Evolutionary conservation across 2,329 filamentous ascomycete species (phyloP).

Genomic region (Diaporthe sp.): DNA sequence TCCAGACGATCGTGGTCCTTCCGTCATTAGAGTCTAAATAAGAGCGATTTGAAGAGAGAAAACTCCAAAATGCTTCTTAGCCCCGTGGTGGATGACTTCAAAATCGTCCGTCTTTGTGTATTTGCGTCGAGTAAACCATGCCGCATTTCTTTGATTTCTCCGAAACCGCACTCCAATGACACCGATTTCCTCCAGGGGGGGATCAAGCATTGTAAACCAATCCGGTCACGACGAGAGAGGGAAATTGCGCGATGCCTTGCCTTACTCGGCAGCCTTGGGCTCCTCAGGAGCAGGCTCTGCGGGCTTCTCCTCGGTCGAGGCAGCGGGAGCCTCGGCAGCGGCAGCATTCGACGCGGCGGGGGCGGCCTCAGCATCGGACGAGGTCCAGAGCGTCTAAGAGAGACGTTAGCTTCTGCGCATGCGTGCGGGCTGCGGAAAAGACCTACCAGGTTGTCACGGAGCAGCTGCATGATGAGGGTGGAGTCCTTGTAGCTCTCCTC

Average conservation of each 20-base stretch:
- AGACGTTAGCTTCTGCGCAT: conserved; percentile 47
- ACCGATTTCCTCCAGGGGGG: conserved; percentile 65
- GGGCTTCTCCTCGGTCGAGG: conserved; percentile 67
- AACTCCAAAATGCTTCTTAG: conserved; percentile 61
- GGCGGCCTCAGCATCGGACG: conserved; percentile 92
- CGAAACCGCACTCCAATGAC: conserved; percentile 73
- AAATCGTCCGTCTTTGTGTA: conserved; percentile 55
- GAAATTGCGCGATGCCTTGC: conserved; percentile 46
- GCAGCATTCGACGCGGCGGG: conserved; percentile 59
- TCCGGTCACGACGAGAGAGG: conserved; percentile 55
- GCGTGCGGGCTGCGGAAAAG: background rate
- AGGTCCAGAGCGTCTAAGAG: conserved; percentile 95
- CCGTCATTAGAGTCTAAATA: conserved; percentile 67
- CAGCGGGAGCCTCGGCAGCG: conserved; percentile 60
- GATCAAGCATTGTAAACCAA: conserved; percentile 58
- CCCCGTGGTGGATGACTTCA: conserved; percentile 54
- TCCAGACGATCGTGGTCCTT: conserved; percentile 62
- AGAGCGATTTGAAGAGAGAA: conserved; percentile 57
- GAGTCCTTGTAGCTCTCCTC: conserved; percentile 99
- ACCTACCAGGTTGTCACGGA: conserved; percentile 93
- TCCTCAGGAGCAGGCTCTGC: conserved; percentile 70
- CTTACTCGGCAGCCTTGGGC: conserved; percentile 76
- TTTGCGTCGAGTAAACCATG: conserved; percentile 66
- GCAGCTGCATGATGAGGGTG: conserved; percentile 98
- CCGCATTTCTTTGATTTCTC: conserved; percentile 62